Base-by-base conservation (phyloP, 768 basidiomycete genomes). In the Rubroboletus pulcherrimus region DNA sequence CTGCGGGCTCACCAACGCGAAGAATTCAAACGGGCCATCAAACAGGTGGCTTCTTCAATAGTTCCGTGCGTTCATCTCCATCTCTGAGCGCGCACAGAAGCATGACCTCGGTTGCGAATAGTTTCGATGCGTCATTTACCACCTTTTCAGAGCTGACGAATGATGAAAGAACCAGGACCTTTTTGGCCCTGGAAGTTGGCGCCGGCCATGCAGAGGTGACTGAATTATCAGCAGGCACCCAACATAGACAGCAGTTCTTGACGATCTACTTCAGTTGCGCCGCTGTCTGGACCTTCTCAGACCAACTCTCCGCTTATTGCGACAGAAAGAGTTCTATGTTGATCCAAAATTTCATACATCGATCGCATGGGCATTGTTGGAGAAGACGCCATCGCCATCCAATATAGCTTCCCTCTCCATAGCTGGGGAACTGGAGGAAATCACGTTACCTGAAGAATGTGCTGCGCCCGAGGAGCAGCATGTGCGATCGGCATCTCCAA, bases 281-380 rank as follows among this genome's bases (percentile, higher is more conserved):
- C 63, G 67, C 8, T 71, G 93, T 41, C 75, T 82, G 2, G 74
- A 81, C 46, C 74, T 75, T 24, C 70, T 97, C 40, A 75, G 78
- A 5, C 86, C 87, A 1, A 74, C 77, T 7, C 73, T 96, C 44
- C 73, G 73, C 30, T 66, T 70, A 4, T 74, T 91, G 34, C 85
- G 86, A 51, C 88, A 95, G 61, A 85, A 86, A 59, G 79, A 81
- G 53, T 97, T 91, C 71, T 96, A 98, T 72, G 64, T 74, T 34
- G 74, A 82, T 31, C 93, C 95, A 19, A 82, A 86, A 43, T 97
- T 94, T 65, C 95, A 98, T 66, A 81, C 89, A 12, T 95, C 93
- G 2, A 84, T 97, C 52, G 92, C 85, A 10, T 97, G 95, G 94
- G 84, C 86, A 14, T 76, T 93, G 42, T 80, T 92, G 48, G 76